A percentile compares a stretch with the other conserved stretches of the same genome.
Conservation (phyloP, 1,284 basidiomycete genomes). For the Hypsizygus ulmarius region DNA sequence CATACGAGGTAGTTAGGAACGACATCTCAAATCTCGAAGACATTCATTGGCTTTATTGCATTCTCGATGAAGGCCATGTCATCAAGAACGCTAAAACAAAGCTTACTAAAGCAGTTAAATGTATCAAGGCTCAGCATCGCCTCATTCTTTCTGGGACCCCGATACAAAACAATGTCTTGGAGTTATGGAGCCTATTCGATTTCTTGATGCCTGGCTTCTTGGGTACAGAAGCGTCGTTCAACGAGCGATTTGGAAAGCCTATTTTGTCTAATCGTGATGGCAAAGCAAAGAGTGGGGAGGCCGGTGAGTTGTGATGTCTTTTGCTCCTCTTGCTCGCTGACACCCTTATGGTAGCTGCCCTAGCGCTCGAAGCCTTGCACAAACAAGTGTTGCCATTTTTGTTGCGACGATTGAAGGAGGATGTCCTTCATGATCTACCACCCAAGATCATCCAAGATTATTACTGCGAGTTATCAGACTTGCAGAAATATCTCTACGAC, state of each 20-base stretch:
- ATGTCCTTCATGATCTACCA: slow-evolving; percentile 93
- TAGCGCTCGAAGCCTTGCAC: slow-evolving; percentile 94
- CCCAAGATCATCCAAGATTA: slow-evolving; percentile 99
- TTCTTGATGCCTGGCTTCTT: slow-evolving; percentile 99
- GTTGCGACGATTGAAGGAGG: slow-evolving; percentile 94
- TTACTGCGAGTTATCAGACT: slow-evolving; percentile 94
- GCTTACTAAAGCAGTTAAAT: slow-evolving; percentile 94
- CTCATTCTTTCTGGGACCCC: slow-evolving; percentile 96
- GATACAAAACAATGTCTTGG: slow-evolving; percentile 98
- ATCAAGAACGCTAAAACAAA: slow-evolving; percentile 99
- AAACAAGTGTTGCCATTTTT: slow-evolving; percentile 99
- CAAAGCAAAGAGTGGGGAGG: slow-evolving; percentile 93
- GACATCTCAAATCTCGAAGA: slow-evolving; percentile 81
- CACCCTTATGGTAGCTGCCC: slow-evolving; percentile 55
- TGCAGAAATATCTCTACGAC: slow-evolving; percentile 93
- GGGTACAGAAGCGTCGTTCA: slow-evolving; percentile 93
- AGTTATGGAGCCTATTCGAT: slow-evolving; percentile 98
- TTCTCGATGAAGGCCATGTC: slow-evolving; percentile 97
- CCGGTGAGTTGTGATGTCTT: slow-evolving; percentile 54
- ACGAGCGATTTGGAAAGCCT: slow-evolving; percentile 94
- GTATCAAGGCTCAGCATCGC: slow-evolving; percentile 87
- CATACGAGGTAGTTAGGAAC: slow-evolving; percentile 97
- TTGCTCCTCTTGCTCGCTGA: slow-evolving; percentile 6
- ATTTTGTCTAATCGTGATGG: slow-evolving; percentile 95
- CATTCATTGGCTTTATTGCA: slow-evolving; percentile 92